These are phyloP conservation scores for Parascedosporium putredinis DNA, from an alignment of 2,329 filamentous ascomycete genomes.

Conservation along the genomic window DNA sequence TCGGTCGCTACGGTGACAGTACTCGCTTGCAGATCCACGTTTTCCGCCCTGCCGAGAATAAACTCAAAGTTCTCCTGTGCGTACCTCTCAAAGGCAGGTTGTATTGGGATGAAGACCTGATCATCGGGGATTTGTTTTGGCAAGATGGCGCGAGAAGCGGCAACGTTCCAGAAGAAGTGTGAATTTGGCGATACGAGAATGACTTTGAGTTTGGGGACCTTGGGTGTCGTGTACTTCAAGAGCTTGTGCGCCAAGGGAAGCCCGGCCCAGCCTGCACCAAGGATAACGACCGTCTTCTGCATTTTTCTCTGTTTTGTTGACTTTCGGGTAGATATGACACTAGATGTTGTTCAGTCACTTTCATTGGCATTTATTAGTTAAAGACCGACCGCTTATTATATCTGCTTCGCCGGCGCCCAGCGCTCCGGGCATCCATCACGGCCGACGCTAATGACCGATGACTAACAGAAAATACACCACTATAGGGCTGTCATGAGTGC, in stretches of 20 bases:
- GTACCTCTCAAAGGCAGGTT: slow-evolving; percentile 34
- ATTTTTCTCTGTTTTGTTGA: slow-evolving; percentile 20
- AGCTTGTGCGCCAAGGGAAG: slow-evolving; percentile 40
- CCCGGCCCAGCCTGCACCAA: slow-evolving; percentile 42
- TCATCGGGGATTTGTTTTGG: slow-evolving; percentile 36
- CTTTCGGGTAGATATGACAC: no score
- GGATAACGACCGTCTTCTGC: slow-evolving; percentile 39
- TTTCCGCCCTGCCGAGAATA: slow-evolving; percentile 33
- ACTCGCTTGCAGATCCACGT: slow-evolving; percentile 22
- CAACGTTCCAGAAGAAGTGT: slow-evolving; percentile 47
- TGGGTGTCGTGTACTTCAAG: slow-evolving; percentile 35
- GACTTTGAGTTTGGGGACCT: slow-evolving; percentile 34
- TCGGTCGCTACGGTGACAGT: slow-evolving; percentile 25
- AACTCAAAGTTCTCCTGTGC: slow-evolving; percentile 34
- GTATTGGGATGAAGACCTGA: slow-evolving; percentile 35
- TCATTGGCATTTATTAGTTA: no score
- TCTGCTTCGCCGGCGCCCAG: no score
- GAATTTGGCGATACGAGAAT: slow-evolving; percentile 42
- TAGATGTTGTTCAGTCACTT: neutral
- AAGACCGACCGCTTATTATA: no score
- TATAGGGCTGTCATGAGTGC: no score
- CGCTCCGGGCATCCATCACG: no score
- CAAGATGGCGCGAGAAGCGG: slow-evolving; percentile 42
- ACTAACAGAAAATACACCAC: no score
- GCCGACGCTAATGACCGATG: no score